Percentiles rank a stretch among this genome's conserved stretches.
Evolutionary conservation across 2,329 filamentous ascomycete species (phyloP).

Genomic region (Fonsecaea multimorphosa): DNA sequence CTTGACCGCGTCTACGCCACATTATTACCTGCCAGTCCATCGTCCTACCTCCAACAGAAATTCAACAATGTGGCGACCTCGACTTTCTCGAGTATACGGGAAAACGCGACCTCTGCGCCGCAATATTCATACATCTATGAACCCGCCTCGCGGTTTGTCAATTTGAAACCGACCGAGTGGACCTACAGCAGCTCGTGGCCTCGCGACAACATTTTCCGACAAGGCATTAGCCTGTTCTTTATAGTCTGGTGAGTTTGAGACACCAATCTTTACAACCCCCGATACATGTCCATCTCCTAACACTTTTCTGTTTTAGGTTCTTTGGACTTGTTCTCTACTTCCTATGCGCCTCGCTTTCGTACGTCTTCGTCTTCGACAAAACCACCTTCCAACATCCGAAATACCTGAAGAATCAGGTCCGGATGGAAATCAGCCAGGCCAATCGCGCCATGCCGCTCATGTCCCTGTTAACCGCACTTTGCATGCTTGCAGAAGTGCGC

Average conservation of each 20-base stretch:
- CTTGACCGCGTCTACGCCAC: constrained; percentile 80
- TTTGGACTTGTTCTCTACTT: constrained; percentile 88
- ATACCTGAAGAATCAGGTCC: constrained; percentile 92
- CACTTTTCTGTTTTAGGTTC: constrained; percentile 63
- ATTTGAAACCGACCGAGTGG: constrained; percentile 71
- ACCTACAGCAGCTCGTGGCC: constrained; percentile 80
- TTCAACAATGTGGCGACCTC: constrained; percentile 58
- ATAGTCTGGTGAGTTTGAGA: constrained; percentile 75
- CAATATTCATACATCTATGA: constrained; percentile 66
- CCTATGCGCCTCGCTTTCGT: constrained; percentile 80
- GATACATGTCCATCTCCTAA: constrained; percentile 13
- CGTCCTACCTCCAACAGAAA: constrained; percentile 60
- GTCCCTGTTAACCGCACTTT: constrained; percentile 78
- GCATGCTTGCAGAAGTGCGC: constrained; percentile 82
- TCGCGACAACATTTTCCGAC: constrained; percentile 78
- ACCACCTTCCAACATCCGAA: constrained; percentile 86
- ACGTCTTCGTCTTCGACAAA: constrained; percentile 90
- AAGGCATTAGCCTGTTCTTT: constrained; percentile 75
- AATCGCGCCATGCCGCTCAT: constrained; percentile 79
- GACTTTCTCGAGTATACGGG: constrained; percentile 60
- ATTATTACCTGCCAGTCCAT: constrained; percentile 66
- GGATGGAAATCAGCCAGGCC: constrained; percentile 82
- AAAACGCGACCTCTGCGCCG: constrained; percentile 49
- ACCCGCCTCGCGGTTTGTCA: constrained; percentile 73
- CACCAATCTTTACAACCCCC: neutral